Percentiles rank a stretch among this genome's conserved stretches.
These are phyloP conservation scores for Tulasnella sp. DNA, from an alignment of 768 basidiomycete species.

Conservation along the genomic window DNA sequence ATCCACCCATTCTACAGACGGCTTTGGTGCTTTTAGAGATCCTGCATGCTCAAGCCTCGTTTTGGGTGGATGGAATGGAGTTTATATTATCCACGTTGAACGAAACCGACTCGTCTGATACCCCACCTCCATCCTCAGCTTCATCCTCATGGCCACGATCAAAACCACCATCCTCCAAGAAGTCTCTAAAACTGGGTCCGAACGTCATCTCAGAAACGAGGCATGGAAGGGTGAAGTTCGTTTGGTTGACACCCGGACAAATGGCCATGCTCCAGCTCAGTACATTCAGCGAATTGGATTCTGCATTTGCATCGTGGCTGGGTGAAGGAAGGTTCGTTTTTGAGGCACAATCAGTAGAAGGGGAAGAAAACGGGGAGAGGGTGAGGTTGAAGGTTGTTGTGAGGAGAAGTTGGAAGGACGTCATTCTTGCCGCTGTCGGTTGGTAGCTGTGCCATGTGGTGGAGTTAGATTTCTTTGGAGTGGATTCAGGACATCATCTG, in stretches of 20 bases:
- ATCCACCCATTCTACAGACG: constrained; percentile 29
- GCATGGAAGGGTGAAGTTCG: background rate
- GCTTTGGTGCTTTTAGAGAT: constrained; percentile 52
- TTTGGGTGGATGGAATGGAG: constrained; percentile 45
- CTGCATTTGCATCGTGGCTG: constrained; percentile 67
- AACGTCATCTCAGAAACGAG: no score
- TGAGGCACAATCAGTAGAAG: no score
- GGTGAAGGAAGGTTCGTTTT: constrained; percentile 27
- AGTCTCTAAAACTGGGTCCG: no score
- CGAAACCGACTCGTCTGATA: constrained; percentile 3
- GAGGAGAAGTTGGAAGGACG: constrained; percentile 36
- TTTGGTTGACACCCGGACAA: constrained; percentile 46
- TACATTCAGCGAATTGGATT: constrained; percentile 56
- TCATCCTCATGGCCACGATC: constrained; percentile 15
- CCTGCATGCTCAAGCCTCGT: constrained; percentile 49
- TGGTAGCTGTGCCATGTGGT: constrained; percentile 8
- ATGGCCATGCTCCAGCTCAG: constrained; percentile 58
- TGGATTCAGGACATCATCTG: background rate
- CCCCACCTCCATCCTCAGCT: background rate
- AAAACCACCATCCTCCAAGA: constrained; percentile 16
- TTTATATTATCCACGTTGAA: constrained; percentile 26
- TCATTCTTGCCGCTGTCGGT: constrained; percentile 34
- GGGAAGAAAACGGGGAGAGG: constrained; percentile 33
- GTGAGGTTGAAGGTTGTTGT: constrained; percentile 26
- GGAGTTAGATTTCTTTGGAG: background rate